Evolutionary conservation across 2,329 filamentous ascomycete genomes (phyloP), one percentile per base, ranked within the genome.

Genomic region (Teratosphaeria destructans): DNA sequence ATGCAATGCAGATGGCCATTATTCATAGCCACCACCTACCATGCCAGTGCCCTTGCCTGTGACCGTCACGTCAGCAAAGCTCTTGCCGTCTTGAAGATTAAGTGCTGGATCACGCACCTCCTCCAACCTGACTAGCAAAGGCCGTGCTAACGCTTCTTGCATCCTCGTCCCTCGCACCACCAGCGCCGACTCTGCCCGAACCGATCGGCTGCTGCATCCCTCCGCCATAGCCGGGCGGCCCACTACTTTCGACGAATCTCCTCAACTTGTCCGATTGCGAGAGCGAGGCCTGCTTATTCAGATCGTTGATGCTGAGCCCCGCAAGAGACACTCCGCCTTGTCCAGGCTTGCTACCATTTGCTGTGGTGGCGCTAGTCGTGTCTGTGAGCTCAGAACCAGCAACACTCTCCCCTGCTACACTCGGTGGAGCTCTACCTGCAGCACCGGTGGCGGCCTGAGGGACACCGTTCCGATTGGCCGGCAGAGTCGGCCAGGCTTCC

Each of bases 91-190:
- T 43, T 14, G 37, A 5, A 43, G 43, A 10, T 49, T 8, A 19
- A 23, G 43, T 53, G 35, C 39, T 54, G 26, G 29, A 57, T n/a
- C 55, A 49, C 23, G n/a, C 52, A 19, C 37, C 55, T 34, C 71
- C 71, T 26, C 90, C 91, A 66, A 96, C 85, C 75, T 97, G 94
- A 77, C 91, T 96, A 62, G 93, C 92, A 77, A 97, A 99, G 55
- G 92, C 92, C 57, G 94, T 97, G 71, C 90, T 96, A 69, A 97
- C 85, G 75, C 93, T 97, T 76, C 94, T 90, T 70, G 94, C 90
- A 72, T 97, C 94, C 66, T 99, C 94, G 66, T 99, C 94, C 63
- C 87, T 75, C n/a, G 35, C 57, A 37, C 29, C 54, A 14, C 39
- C 47, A 37, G 60, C 19, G 59, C 59, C 47, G 86, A 87, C 60